Conservation (phyloP, 768 basidiomycete species). For the Zangia roseola region DNA sequence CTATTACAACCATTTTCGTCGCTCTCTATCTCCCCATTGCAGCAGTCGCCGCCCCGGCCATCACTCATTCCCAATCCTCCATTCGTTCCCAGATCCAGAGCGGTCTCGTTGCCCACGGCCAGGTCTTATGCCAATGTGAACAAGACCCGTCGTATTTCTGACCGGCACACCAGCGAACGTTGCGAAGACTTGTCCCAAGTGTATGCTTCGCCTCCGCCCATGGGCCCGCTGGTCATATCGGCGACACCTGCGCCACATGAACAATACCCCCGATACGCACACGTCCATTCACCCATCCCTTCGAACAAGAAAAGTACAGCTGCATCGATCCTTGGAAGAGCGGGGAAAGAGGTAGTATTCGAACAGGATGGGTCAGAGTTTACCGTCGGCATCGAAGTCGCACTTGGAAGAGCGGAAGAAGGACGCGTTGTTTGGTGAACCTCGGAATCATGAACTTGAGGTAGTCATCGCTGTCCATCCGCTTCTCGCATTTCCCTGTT, state of each 20-base stretch:
- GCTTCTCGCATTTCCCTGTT: slow-evolving; percentile 1
- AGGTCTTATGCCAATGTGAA: not conserved
- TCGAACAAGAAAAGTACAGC: slow-evolving; percentile 14
- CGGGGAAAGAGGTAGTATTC: slow-evolving; percentile 24
- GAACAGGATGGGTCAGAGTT: slow-evolving; percentile 28
- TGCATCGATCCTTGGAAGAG: slow-evolving; percentile 8
- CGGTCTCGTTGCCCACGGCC: slow-evolving; percentile 24
- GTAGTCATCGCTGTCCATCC: slow-evolving; percentile 19
- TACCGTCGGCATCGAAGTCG: slow-evolving; percentile 30
- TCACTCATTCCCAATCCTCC: slow-evolving; percentile 7
- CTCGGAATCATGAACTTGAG: slow-evolving; percentile 2
- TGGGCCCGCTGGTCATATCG: slow-evolving; percentile 24
- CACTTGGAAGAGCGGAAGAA: slow-evolving; percentile 33
- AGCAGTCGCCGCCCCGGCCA: slow-evolving; percentile 8
- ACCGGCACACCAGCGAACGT: slow-evolving; percentile 12
- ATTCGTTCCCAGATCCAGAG: slow-evolving; percentile 23
- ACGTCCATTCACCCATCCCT: slow-evolving; percentile 19
- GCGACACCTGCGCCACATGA: slow-evolving; percentile 18
- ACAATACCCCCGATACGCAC: slow-evolving; percentile 29
- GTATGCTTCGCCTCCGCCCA: slow-evolving; percentile 30
- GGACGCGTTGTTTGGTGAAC: slow-evolving; percentile 32
- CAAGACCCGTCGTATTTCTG: slow-evolving; percentile 19
- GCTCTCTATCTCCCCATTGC: slow-evolving; percentile 11
- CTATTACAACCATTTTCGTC: slow-evolving; percentile 29
- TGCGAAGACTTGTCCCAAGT: slow-evolving; percentile 31